Percentiles rank a stretch among this genome's conserved stretches.
Conservation (phyloP, 1,284 basidiomycete genomes). For the Rhodofomes roseus region DNA sequence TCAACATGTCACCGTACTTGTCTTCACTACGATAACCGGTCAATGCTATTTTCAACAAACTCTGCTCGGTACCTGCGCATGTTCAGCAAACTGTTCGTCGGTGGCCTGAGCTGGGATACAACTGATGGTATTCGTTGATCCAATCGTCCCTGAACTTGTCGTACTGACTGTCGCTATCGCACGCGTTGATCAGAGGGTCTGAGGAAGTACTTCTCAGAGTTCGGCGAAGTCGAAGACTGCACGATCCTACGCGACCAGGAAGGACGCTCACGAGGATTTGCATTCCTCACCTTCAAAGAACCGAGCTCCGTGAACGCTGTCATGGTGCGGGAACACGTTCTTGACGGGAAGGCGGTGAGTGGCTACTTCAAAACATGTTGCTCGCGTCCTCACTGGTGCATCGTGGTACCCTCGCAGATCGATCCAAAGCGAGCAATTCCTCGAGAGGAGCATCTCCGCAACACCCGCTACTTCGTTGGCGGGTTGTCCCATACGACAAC, state of each 20-base stretch:
- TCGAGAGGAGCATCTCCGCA: slow-evolving; percentile 78
- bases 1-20: slow-evolving; percentile 23
- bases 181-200: slow-evolving; percentile 50
- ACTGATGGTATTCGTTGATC: slow-evolving; percentile 74
- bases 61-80: slow-evolving; percentile 9
- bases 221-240: slow-evolving; percentile 82
- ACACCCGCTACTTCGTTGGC: slow-evolving; percentile 87
- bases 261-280: slow-evolving; percentile 89
- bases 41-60: slow-evolving; percentile 16
- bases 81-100: slow-evolving; percentile 94
- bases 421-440: slow-evolving; percentile 95
- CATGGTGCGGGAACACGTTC: slow-evolving; percentile 74
- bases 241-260: slow-evolving; percentile 92
- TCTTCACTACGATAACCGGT: slow-evolving; percentile 14
- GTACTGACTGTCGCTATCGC: neutral
- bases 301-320: slow-evolving; percentile 76
- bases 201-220: slow-evolving; percentile 65
- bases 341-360: slow-evolving; percentile 76
- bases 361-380: neutral
- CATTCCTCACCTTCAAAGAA: slow-evolving; percentile 89
- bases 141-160: slow-evolving; percentile 6
- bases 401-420: slow-evolving; percentile 51
- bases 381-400: neutral
- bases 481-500: slow-evolving; percentile 79
- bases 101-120: slow-evolving; percentile 96